phyloP scores from a whole-genome alignment of 352 stramenopile species.

The Poterioochromonas sp. region DNA sequence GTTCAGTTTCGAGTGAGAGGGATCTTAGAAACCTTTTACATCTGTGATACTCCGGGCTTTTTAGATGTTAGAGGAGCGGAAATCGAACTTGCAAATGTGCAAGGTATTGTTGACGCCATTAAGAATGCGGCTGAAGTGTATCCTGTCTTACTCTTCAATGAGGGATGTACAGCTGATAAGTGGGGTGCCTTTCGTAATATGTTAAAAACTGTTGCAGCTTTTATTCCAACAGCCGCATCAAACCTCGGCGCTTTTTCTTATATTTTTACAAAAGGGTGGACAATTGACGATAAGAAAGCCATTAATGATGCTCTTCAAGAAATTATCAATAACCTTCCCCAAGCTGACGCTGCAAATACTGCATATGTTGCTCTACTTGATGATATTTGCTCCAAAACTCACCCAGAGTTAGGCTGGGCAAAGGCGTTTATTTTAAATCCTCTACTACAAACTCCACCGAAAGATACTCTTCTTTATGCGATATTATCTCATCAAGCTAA shows the following conservation, averaged over 20 bases:
- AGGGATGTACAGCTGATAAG: too few relatives aligned
- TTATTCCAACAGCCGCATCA: not conserved
- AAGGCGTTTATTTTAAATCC: too few relatives aligned
- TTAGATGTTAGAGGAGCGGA: not conserved
- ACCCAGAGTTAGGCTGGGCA: too few relatives aligned
- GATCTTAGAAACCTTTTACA: not conserved
- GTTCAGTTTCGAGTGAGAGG: not conserved
- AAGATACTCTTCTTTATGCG: too few relatives aligned
- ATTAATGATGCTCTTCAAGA: too few relatives aligned
- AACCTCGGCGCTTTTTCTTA: not conserved
- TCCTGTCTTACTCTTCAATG: not conserved
- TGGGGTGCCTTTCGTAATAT: not conserved
- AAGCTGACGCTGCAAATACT: too few relatives aligned
- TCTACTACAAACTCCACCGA: too few relatives aligned
- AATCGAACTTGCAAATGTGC: not conserved
- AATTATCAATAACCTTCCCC: too few relatives aligned
- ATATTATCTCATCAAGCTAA: too few relatives aligned
- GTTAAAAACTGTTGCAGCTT: not conserved
- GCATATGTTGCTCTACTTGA: too few relatives aligned
- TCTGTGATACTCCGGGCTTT: not conserved
- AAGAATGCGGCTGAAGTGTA: not conserved
- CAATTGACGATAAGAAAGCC: constrained; percentile 33
- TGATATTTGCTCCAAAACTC: too few relatives aligned
- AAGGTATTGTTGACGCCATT: not conserved
- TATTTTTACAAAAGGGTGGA: not conserved